A percentile compares a stretch with the other conserved stretches of the same genome.
These are phyloP conservation scores for Neurospora terricola DNA, from an alignment of 495 filamentous ascomycete species.

Conservation along the genomic window DNA sequence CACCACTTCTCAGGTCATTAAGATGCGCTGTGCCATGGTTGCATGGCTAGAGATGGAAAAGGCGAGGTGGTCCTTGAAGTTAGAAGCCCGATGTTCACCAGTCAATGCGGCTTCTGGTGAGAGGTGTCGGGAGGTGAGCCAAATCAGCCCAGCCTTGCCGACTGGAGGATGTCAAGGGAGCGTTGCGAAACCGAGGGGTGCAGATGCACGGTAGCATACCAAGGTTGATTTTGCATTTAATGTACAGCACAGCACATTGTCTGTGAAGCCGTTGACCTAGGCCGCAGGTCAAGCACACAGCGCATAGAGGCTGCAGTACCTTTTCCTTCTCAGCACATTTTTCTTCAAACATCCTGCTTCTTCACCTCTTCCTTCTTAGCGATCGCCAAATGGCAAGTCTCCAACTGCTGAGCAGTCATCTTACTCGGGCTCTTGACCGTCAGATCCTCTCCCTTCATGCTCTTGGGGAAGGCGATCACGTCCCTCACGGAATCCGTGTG, in stretches of 20 bases:
- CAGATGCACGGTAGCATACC: background rate
- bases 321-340: background rate
- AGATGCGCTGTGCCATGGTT: background rate
- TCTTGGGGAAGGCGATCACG: slow-evolving; percentile 96
- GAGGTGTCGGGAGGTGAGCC: background rate
- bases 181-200: background rate
- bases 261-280: background rate
- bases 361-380: slow-evolving; percentile 2
- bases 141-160: background rate
- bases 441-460: slow-evolving; percentile 71
- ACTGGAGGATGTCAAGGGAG: background rate
- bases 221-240: background rate
- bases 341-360: background rate
- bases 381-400: slow-evolving; percentile 56
- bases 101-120: background rate
- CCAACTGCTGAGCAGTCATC: slow-evolving; percentile 53
- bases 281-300: background rate
- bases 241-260: background rate
- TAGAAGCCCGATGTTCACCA: background rate
- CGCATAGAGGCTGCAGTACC: background rate
- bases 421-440: slow-evolving; percentile 64
- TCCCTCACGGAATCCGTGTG: slow-evolving; percentile 69
- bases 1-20: background rate
- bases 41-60: background rate
- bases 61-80: background rate